Evolutionary conservation across 129 eudicot genomes (phyloP), one percentile per base, ranked within the genome.

Genomic region (Scalesia atractyloides): DNA sequence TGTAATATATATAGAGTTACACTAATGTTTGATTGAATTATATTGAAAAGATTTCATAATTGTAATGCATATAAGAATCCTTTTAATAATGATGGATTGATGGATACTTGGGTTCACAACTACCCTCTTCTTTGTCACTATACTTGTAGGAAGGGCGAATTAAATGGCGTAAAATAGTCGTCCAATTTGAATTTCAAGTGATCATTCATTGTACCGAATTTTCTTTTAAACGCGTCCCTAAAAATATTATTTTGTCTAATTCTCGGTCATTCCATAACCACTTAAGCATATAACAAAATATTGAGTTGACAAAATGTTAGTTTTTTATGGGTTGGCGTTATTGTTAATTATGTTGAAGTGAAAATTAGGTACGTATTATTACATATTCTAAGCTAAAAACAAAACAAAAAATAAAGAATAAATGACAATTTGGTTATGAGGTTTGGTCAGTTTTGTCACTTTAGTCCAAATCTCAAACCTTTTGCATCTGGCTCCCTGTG

Each of bases 91-190:
- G 52, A 47, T 12, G 15, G 52, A 47, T 47, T 47, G 52, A 47
- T 47, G 15, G 52, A 47, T 47, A 13, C n/a, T 47, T 16, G 16
- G 58, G 22, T 51, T n/a, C 6, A 10, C 37, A 24, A 57, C 63
- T 22, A 57, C 24, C 63, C 34, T 22, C 34, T 57, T 57, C 16
- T 57, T 57, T 57, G 63, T 57, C 63, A 17, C 36, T 22, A 57
- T 57, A 22, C 63, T 57, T 57, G 11, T 57, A 19, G 63, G 24
- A 57, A 57, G 63, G 63, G 24, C 34, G 34, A 30, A 30, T 30
- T 2, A 36, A 20, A 11, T 10, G 63, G n/a, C 34, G 24, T 57
- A 57, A 57, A 57, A 10, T 20, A 15, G 13, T 57, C n/a, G 4
- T 57, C 24, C 24, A 57, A 57, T 57, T 57, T 10, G 36, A 18